Conservation (phyloP, 2,329 filamentous ascomycete genomes). For the Aureobasidium melanogenum region DNA sequence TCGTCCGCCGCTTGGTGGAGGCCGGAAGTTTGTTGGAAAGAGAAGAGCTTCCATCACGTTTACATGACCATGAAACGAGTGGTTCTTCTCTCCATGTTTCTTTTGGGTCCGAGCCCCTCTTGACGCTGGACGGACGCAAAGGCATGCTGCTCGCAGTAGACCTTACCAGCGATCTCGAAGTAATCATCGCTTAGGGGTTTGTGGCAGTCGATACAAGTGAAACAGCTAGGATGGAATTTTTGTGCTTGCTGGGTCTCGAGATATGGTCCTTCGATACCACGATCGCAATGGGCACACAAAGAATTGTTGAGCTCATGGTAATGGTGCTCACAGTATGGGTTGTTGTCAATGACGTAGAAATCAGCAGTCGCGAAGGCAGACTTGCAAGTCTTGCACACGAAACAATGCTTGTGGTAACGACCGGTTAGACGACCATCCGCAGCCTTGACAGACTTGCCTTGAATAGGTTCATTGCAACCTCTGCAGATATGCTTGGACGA, state of each 20-base stretch:
- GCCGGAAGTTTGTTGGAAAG: not conserved
- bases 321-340: slow-evolving; percentile 83
- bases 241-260: slow-evolving; percentile 67
- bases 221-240: slow-evolving; percentile 83
- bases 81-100: slow-evolving; percentile 22
- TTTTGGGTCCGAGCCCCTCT: slow-evolving; percentile 8
- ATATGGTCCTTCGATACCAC: slow-evolving; percentile 89
- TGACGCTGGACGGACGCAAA: slow-evolving; percentile 30
- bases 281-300: slow-evolving; percentile 68
- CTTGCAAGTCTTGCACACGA: slow-evolving; percentile 78
- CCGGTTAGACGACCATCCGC: slow-evolving; percentile 87
- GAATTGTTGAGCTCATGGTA: slow-evolving; percentile 89
- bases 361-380: slow-evolving; percentile 76
- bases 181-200: slow-evolving; percentile 73
- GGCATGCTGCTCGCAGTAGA: slow-evolving; percentile 84
- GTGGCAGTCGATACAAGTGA: slow-evolving; percentile 73
- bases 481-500: slow-evolving; percentile 55
- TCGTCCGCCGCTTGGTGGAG: not conserved
- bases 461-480: slow-evolving; percentile 68
- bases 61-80: slow-evolving; percentile 29
- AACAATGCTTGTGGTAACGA: slow-evolving; percentile 90
- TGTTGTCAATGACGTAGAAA: slow-evolving; percentile 84
- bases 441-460: slow-evolving; percentile 86
- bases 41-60: not conserved
- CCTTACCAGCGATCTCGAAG: slow-evolving; percentile 72